phyloP scores from a whole-genome alignment of 768 basidiomycete genomes.

The Rhizopogon rudus region DNA sequence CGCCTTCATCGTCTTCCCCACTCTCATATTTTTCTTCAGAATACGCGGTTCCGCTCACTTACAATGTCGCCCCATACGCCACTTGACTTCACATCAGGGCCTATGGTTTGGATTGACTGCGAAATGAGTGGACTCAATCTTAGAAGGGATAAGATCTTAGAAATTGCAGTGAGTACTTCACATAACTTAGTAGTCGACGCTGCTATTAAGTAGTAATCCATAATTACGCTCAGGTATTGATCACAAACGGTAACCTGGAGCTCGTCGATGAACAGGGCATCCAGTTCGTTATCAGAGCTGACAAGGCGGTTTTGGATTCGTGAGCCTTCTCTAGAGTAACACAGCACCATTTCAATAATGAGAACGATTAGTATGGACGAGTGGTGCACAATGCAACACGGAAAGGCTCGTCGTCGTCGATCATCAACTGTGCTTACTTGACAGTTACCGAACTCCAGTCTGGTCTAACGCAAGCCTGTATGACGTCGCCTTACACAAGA shows the following conservation, averaged over 20 bases:
- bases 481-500: conserved; percentile 61
- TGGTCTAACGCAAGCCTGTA: conserved; percentile 76
- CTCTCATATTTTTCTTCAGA: background rate
- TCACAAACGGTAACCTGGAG: conserved; percentile 82
- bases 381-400: conserved; percentile 86
- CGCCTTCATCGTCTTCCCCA: background rate
- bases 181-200: too few species aligned
- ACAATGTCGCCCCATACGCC: conserved; percentile 19
- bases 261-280: conserved; percentile 72
- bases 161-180: conserved; percentile 58
- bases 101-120: conserved; percentile 82
- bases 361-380: conserved; percentile 62
- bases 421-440: background rate
- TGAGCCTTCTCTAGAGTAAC: conserved; percentile 27
- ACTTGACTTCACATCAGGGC: conserved; percentile 50
- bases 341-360: background rate
- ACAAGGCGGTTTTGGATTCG: conserved; percentile 67
- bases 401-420: conserved; percentile 44
- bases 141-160: conserved; percentile 65
- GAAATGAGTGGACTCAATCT: conserved; percentile 82
- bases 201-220: background rate
- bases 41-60: background rate
- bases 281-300: conserved; percentile 67
- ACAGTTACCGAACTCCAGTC: conserved; percentile 40
- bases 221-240: conserved; percentile 53